These are phyloP conservation scores for Singerocomus inundabilis DNA, from an alignment of 1,284 basidiomycete species.

Conservation along the genomic window DNA sequence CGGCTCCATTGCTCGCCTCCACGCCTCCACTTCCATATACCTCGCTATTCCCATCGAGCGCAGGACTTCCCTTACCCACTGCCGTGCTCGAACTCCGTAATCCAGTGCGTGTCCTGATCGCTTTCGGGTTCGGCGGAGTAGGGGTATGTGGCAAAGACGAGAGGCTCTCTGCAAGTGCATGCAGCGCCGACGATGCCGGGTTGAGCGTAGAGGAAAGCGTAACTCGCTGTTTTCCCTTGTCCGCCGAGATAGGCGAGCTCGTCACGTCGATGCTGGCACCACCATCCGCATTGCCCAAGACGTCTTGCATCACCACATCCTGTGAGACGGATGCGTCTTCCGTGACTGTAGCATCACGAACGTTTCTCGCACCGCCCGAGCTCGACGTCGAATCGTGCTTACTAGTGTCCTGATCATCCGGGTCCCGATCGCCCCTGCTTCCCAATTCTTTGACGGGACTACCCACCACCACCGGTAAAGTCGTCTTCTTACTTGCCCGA, in stretches of 20 bases:
- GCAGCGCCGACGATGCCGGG: constrained; percentile 57
- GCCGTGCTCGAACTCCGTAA: constrained; percentile 39
- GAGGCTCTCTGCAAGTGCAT: constrained; percentile 56
- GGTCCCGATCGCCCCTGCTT: constrained; percentile 2
- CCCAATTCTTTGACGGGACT: constrained; percentile 53
- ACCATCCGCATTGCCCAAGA: not conserved
- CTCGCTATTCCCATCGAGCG: constrained; percentile 9
- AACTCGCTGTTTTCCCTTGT: constrained; percentile 27
- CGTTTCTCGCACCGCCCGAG: constrained; percentile 4
- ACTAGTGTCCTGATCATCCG: not conserved
- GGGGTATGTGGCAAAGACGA: constrained; percentile 43
- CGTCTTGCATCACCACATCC: constrained; percentile 6
- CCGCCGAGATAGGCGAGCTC: constrained; percentile 24
- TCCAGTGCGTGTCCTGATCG: constrained; percentile 29
- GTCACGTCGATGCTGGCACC: constrained; percentile 13
- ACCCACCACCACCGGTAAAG: constrained; percentile 54
- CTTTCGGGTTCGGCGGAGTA: constrained; percentile 39
- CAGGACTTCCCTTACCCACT: constrained; percentile 33
- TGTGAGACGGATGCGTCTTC: constrained; percentile 29
- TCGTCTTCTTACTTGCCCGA: constrained; percentile 64
- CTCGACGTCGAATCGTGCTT: constrained; percentile 1
- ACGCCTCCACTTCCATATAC: constrained; percentile 14
- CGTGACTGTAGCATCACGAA: constrained; percentile 25
- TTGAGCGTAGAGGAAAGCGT: constrained; percentile 42
- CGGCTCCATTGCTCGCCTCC: constrained; percentile 20